Percentiles rank a stretch among this genome's conserved stretches.
These are phyloP conservation scores for Peronospora destructor DNA, from an alignment of 352 stramenopile genomes.

Conservation along the genomic window DNA sequence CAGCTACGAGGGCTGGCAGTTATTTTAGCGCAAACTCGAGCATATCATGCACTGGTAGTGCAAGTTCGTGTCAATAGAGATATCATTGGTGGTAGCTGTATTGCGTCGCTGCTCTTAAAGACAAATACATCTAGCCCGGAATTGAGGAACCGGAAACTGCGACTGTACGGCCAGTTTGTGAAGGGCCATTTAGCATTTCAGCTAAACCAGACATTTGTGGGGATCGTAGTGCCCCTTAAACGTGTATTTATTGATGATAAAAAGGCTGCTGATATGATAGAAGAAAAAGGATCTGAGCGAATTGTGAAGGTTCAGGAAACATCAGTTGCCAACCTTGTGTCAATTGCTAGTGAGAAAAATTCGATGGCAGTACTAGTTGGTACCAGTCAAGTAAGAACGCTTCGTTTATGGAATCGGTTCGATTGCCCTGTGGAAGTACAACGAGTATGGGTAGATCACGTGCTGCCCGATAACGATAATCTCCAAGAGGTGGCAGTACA, in stretches of 20 bases:
- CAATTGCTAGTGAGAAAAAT: conserved; percentile 8
- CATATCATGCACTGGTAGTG: conserved; percentile 31
- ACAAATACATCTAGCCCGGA: conserved; percentile 34
- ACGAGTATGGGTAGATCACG: conserved; percentile 30
- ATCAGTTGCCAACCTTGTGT: conserved; percentile 12
- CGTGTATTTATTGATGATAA: conserved; percentile 12
- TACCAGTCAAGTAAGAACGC: conserved; percentile 13
- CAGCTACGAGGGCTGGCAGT: conserved; percentile 26
- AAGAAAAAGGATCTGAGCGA: conserved; percentile 5
- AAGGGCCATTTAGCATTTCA: conserved; percentile 27
- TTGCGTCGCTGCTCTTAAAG: conserved; percentile 28
- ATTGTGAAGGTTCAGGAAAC: conserved; percentile 1
- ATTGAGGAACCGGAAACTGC: conserved; percentile 19
- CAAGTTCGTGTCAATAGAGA: conserved; percentile 20
- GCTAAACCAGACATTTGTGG: conserved; percentile 31
- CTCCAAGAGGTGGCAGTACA: conserved; percentile 27
- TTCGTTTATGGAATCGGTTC: conserved; percentile 38
- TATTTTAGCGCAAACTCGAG: conserved; percentile 31
- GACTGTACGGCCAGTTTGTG: conserved; percentile 24
- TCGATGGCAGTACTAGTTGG: conserved; percentile 18
- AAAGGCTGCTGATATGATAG: not conserved
- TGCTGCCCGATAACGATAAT: conserved; percentile 1
- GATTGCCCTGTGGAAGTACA: conserved; percentile 38
- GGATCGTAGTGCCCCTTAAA: conserved; percentile 21
- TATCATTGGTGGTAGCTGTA: conserved; percentile 8